phyloP scores from a whole-genome alignment of 768 basidiomycete genomes.

The Kwoniella botswanensis region DNA sequence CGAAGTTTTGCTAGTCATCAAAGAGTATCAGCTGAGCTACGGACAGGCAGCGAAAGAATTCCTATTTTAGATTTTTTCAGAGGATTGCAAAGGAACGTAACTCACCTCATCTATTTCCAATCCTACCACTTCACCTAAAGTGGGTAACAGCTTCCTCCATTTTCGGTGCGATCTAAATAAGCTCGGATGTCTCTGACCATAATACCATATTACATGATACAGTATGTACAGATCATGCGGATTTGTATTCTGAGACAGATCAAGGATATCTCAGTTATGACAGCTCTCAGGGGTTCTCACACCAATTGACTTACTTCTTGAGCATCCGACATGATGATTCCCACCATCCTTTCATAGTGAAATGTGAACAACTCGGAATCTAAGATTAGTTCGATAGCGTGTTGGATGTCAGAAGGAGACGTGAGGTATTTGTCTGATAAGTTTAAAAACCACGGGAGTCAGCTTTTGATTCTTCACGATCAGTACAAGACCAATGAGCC shows the following conservation, averaged over 20 bases:
- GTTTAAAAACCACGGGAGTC: not conserved
- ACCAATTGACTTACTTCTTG: slow-evolving; percentile 64
- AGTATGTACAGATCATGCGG: slow-evolving; percentile 81
- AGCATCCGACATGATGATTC: slow-evolving; percentile 73
- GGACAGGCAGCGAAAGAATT: not conserved
- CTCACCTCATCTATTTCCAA: slow-evolving; percentile 69
- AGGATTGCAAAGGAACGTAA: slow-evolving; percentile 41
- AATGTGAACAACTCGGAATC: slow-evolving; percentile 86
- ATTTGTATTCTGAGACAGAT: slow-evolving; percentile 69
- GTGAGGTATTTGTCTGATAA: slow-evolving; percentile 79
- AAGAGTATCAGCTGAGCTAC: not conserved
- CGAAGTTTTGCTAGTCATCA: slow-evolving; percentile 33
- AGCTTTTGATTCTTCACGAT: too few species aligned
- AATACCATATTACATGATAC: slow-evolving; percentile 75
- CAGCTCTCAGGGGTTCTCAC: too few species aligned
- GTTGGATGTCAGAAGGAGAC: slow-evolving; percentile 78
- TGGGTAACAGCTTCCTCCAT: slow-evolving; percentile 80
- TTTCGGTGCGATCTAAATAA: slow-evolving; percentile 80
- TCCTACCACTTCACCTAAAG: slow-evolving; percentile 70
- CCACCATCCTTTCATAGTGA: slow-evolving; percentile 90
- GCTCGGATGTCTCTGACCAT: slow-evolving; percentile 71
- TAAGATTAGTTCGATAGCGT: slow-evolving; percentile 76
- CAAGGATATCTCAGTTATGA: too few species aligned
- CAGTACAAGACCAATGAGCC: too few species aligned
- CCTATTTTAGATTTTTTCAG: not conserved